Conservation (phyloP, 352 stramenopile genomes). For the Pythium plurisporium region DNA sequence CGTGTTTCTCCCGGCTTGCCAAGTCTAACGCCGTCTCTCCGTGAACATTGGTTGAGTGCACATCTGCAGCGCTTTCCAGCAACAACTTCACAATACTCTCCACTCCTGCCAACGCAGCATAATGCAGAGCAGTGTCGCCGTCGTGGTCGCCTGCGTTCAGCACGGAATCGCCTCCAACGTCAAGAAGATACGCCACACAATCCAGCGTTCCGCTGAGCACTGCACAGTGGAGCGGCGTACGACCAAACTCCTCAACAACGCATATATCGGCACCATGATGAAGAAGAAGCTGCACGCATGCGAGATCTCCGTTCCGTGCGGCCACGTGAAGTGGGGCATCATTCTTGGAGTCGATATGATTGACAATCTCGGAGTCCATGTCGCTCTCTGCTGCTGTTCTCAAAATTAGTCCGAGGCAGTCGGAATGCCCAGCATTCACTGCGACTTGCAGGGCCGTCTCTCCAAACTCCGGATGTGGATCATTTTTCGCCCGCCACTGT, state of each 20-base stretch:
- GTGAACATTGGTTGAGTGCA: slow-evolving; percentile 52
- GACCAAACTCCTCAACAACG: slow-evolving; percentile 75
- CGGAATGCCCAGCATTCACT: slow-evolving; percentile 51
- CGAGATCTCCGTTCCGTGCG: slow-evolving; percentile 58
- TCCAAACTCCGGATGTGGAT: slow-evolving; percentile 81
- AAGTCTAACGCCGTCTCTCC: slow-evolving; percentile 65
- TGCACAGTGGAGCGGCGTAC: slow-evolving; percentile 75
- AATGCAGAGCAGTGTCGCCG: slow-evolving; percentile 75
- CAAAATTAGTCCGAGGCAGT: slow-evolving; percentile 61
- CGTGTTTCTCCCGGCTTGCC: slow-evolving; percentile 36
- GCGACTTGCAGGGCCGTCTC: slow-evolving; percentile 78
- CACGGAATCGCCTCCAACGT: slow-evolving; percentile 77
- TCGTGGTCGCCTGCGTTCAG: slow-evolving; percentile 74
- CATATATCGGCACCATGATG: slow-evolving; percentile 81
- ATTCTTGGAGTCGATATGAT: slow-evolving; percentile 79
- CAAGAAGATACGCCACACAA: slow-evolving; percentile 78
- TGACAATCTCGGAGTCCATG: slow-evolving; percentile 86
- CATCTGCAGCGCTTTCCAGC: slow-evolving; percentile 71
- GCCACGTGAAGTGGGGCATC: slow-evolving; percentile 80
- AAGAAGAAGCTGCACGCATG: slow-evolving; percentile 65
- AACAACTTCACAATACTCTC: slow-evolving; percentile 65
- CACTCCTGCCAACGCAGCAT: slow-evolving; percentile 55
- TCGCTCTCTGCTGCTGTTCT: slow-evolving; percentile 75
- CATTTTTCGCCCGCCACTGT: slow-evolving; percentile 74
- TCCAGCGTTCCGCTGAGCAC: slow-evolving; percentile 53